Evolutionary conservation across 768 basidiomycete species (phyloP).

Genomic region (Coprinopsis strossmayeri): DNA sequence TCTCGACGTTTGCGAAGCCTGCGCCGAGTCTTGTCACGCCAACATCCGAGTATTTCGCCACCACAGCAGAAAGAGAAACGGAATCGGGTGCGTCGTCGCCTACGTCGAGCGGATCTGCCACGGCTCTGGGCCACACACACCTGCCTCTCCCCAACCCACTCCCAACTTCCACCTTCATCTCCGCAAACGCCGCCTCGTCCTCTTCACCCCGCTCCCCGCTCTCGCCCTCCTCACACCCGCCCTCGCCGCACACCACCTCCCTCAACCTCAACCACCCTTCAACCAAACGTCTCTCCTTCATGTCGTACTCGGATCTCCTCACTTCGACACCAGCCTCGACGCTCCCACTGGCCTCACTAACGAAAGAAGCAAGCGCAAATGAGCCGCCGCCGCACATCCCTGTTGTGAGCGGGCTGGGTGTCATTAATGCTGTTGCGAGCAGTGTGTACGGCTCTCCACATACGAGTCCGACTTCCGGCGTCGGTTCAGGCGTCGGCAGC

Average conservation of each 20-base stretch:
- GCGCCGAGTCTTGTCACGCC: slow-evolving; percentile 13
- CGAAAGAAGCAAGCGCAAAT: slow-evolving; percentile 46
- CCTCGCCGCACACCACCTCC: slow-evolving; percentile 48
- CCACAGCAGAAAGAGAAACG: neutral
- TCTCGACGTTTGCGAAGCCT: no score
- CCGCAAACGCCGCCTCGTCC: neutral
- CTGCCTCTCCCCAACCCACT: neutral
- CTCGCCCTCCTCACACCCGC: slow-evolving; percentile 19
- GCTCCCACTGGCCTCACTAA: slow-evolving; percentile 67
- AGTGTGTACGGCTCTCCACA: neutral
- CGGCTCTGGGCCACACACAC: neutral
- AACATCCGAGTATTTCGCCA: slow-evolving; percentile 6
- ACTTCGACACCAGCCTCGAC: slow-evolving; percentile 68
- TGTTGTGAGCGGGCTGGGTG: slow-evolving; percentile 40
- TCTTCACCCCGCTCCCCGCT: slow-evolving; percentile 15
- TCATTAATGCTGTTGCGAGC: slow-evolving; percentile 10
- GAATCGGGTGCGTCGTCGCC: slow-evolving; percentile 9
- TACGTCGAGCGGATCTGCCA: no score
- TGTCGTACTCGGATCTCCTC: slow-evolving; percentile 84
- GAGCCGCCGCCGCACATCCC: slow-evolving; percentile 75
- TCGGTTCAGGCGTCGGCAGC: slow-evolving; percentile 11
- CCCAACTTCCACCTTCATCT: neutral
- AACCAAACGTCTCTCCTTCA: slow-evolving; percentile 77
- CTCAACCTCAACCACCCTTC: no score
- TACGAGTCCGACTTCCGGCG: no score